A percentile compares a stretch with the other conserved stretches of the same genome.
These are phyloP conservation scores for Daldinia childiae DNA, from an alignment of 495 filamentous ascomycete genomes.

Conservation along the genomic window DNA sequence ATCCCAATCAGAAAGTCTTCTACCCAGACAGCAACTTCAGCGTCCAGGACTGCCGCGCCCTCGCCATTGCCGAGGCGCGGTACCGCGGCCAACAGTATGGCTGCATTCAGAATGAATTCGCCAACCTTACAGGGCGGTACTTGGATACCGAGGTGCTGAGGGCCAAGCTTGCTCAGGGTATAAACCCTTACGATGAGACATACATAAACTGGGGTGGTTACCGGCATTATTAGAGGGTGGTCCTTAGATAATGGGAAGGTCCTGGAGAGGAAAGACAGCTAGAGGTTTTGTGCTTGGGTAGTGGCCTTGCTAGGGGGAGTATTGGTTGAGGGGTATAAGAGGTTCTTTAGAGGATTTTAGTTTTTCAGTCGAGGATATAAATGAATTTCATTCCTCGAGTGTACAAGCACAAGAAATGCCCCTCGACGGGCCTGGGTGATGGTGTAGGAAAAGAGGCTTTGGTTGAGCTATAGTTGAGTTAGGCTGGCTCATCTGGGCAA, in stretches of 20 bases:
- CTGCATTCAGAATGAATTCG: slow-evolving; percentile 48
- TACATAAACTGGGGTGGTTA: not conserved
- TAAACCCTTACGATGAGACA: not conserved
- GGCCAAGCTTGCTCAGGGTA: not conserved
- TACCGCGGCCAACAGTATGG: slow-evolving; percentile 33
- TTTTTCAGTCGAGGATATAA: not conserved
- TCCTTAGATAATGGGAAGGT: not conserved
- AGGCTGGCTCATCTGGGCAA: not conserved
- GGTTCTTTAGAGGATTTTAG: not conserved
- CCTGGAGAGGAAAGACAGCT: not conserved
- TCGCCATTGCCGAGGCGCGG: slow-evolving; percentile 44
- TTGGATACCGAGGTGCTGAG: slow-evolving; percentile 41
- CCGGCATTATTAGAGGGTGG: not conserved
- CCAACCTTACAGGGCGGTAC: slow-evolving; percentile 49
- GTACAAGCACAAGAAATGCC: not conserved
- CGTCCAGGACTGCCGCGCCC: slow-evolving; percentile 42
- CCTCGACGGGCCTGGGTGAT: not conserved
- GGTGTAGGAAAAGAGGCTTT: not conserved
- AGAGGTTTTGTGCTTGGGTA: not conserved
- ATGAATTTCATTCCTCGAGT: not conserved
- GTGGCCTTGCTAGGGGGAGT: not conserved
- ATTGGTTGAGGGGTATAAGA: not conserved
- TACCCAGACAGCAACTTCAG: slow-evolving; percentile 41
- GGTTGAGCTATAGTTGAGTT: not conserved
- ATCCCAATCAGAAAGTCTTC: slow-evolving; percentile 20